Evolutionary conservation across 768 basidiomycete genomes (phyloP).

Genomic region (Trametes elegans): DNA sequence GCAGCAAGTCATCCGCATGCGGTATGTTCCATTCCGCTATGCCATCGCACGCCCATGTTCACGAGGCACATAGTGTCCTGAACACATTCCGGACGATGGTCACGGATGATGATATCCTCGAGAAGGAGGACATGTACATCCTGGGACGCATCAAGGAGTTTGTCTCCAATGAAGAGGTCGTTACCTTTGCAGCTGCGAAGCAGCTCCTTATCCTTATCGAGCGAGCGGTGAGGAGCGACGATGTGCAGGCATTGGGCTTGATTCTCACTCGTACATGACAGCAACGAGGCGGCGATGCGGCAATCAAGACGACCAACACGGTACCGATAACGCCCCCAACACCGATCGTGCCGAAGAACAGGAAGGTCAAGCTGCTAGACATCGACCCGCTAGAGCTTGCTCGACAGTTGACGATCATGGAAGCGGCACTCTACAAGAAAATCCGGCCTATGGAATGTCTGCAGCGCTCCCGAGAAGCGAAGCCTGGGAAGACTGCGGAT

Average conservation of each 20-base stretch:
- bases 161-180: constrained; percentile 60
- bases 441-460: constrained; percentile 92
- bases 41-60: neutral
- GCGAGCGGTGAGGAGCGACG: constrained; percentile 59
- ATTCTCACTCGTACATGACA: neutral
- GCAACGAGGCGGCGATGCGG: constrained; percentile 54
- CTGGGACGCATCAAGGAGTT: constrained; percentile 84
- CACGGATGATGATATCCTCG: constrained; percentile 76
- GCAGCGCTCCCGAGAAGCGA: constrained; percentile 76
- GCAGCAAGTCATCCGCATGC: constrained; percentile 81
- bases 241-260: neutral
- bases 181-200: constrained; percentile 67
- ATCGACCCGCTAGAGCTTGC: constrained; percentile 89
- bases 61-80: constrained; percentile 46
- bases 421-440: constrained; percentile 80
- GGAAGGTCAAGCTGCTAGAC: constrained; percentile 78
- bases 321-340: constrained; percentile 63
- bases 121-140: constrained; percentile 82
- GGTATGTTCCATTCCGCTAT: constrained; percentile 48
- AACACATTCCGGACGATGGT: constrained; percentile 92
- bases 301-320: constrained; percentile 56
- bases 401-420: constrained; percentile 89
- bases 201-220: constrained; percentile 73
- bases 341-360: constrained; percentile 69
- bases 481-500: constrained; percentile 61